phyloP scores from a whole-genome alignment of 345 rosid species.

The Conringia planisiliqua region DNA sequence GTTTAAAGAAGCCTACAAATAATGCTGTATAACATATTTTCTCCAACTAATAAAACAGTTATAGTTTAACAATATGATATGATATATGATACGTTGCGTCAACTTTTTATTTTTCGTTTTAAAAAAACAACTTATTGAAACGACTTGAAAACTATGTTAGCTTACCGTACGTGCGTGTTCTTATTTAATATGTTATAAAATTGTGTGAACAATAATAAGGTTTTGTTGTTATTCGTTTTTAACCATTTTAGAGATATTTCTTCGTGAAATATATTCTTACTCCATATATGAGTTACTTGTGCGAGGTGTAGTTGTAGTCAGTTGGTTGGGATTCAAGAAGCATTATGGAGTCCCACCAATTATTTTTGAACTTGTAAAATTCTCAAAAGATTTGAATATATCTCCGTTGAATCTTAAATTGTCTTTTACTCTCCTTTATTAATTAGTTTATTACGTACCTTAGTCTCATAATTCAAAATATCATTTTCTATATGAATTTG shows the following conservation, averaged over 20 bases:
- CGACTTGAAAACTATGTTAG: constrained; percentile 5
- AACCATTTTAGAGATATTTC: not conserved
- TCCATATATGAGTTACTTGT: not conserved
- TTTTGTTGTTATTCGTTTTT: not conserved
- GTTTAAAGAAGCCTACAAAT: not conserved
- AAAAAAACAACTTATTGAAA: not conserved
- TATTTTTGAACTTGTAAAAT: not conserved
- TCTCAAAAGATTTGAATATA: not conserved
- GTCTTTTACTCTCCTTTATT: not conserved
- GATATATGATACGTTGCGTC: not conserved
- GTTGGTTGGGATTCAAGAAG: constrained; percentile 15
- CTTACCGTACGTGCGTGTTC: constrained; percentile 21
- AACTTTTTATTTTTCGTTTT: not conserved
- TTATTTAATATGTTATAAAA: not conserved
- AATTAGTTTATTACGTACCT: not conserved
- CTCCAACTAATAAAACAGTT: not conserved
- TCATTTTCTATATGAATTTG: not conserved
- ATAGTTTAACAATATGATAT: not conserved
- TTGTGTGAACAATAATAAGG: not conserved
- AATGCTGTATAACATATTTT: not conserved
- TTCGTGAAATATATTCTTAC: not conserved
- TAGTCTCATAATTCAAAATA: not conserved
- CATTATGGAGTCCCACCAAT: constrained; percentile 19
- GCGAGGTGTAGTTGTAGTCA: not conserved
- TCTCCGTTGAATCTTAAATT: constrained; percentile 20